phyloP scores from a whole-genome alignment of 1,284 basidiomycete species.

The Schizophyllum amplum region DNA sequence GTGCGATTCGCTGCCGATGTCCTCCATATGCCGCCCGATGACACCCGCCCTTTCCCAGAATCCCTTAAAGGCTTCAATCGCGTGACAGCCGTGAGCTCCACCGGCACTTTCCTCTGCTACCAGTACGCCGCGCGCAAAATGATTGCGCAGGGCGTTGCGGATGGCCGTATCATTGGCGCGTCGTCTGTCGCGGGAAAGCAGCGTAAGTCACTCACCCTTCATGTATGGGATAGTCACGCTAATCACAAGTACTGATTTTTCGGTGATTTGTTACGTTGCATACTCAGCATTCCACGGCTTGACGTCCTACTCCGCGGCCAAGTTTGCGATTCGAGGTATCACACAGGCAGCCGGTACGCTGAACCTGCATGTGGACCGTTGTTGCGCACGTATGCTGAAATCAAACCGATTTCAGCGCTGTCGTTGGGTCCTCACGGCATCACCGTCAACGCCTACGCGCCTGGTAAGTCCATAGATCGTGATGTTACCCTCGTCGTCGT shows the following conservation, averaged over 20 bases:
- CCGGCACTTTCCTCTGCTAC: conserved; percentile 10
- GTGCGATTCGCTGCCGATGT: conserved; percentile 3
- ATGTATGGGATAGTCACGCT: too few relatives aligned
- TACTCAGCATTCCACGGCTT: background rate
- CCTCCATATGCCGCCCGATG: background rate
- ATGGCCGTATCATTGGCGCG: conserved; percentile 11
- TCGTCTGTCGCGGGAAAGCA: conserved; percentile 7
- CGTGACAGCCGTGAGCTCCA: conserved; percentile 6
- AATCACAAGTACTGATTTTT: background rate
- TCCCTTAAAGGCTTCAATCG: background rate
- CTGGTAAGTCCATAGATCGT: background rate
- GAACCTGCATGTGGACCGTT: background rate
- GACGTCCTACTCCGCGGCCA: conserved; percentile 15
- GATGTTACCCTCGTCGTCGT: too few relatives aligned
- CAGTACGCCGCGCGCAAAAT: conserved; percentile 7
- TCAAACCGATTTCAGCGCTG: background rate
- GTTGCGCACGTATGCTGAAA: background rate
- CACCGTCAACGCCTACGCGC: conserved; percentile 11
- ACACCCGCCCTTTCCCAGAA: background rate
- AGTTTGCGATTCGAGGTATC: conserved; percentile 20
- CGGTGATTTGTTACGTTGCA: background rate
- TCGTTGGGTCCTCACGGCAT: conserved; percentile 8
- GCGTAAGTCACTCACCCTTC: background rate
- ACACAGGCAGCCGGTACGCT: conserved; percentile 18
- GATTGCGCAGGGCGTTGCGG: conserved; percentile 12